These are phyloP conservation scores for Endothia cerciana DNA, from an alignment of 2,329 filamentous ascomycete species.

Conservation along the genomic window DNA sequence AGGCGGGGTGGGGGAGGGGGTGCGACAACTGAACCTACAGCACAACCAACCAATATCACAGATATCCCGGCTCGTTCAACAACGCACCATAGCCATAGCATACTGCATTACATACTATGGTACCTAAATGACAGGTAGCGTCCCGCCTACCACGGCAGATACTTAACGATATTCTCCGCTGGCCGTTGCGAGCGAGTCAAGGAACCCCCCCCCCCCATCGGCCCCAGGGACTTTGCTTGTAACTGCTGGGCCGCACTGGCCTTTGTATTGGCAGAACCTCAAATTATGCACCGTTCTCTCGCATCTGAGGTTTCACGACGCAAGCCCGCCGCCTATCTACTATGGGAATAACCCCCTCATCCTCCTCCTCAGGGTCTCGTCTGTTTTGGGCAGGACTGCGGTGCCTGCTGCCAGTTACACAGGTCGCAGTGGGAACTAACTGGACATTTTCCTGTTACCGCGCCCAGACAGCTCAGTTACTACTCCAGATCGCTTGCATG, in stretches of 20 bases:
- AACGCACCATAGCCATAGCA: too few relatives aligned
- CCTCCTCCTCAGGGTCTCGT: slow-evolving; percentile 9
- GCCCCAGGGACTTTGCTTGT: background rate
- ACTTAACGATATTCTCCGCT: background rate
- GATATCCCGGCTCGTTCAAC: too few relatives aligned
- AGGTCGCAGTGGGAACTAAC: too few relatives aligned
- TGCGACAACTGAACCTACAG: too few relatives aligned
- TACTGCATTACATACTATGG: too few relatives aligned
- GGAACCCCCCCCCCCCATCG: slow-evolving; percentile 7
- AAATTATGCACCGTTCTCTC: background rate
- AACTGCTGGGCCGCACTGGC: slow-evolving; percentile 3
- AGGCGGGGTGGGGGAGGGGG: too few relatives aligned
- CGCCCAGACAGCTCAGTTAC: background rate
- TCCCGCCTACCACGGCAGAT: background rate
- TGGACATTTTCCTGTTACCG: too few relatives aligned
- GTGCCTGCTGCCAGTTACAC: too few relatives aligned
- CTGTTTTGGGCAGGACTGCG: slow-evolving; percentile 6
- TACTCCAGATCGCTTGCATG: slow-evolving; percentile 6
- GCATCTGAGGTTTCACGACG: slow-evolving; percentile 10
- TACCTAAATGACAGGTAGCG: too few relatives aligned
- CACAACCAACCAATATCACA: too few relatives aligned
- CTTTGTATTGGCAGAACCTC: slow-evolving; percentile 6
- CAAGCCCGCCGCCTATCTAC: too few relatives aligned
- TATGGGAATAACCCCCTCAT: too few relatives aligned
- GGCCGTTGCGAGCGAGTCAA: slow-evolving; percentile 8